Percentiles rank a stretch among this genome's conserved stretches.
These are phyloP conservation scores for Rutidosis leptorrhynchoides DNA, from an alignment of 129 eudicot genomes.

Conservation along the genomic window DNA sequence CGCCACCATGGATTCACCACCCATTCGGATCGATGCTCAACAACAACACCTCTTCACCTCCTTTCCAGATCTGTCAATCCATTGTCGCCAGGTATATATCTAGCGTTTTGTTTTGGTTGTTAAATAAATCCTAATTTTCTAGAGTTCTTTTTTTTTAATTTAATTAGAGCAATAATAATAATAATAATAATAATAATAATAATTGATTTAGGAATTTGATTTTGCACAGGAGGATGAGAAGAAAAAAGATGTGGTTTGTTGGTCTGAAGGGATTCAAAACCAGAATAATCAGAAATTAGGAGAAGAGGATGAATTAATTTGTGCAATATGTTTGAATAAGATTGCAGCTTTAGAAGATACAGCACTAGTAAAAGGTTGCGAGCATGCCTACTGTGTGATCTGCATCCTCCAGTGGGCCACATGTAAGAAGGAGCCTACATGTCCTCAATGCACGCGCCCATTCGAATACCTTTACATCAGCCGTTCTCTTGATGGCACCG, in stretches of 20 bases:
- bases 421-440: slow-evolving; percentile 65
- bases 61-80: slow-evolving; percentile 46
- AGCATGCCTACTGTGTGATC: slow-evolving; percentile 93
- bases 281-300: slow-evolving; percentile 2
- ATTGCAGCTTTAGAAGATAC: slow-evolving; percentile 78
- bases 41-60: slow-evolving; percentile 33
- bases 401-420: slow-evolving; percentile 94
- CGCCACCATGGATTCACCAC: slow-evolving; percentile 46
- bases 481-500: slow-evolving; percentile 89
- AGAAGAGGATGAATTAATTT: slow-evolving; percentile 51
- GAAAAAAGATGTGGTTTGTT: slow-evolving; percentile 12
- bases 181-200: no score
- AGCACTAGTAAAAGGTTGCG: slow-evolving; percentile 99
- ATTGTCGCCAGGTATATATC: slow-evolving; percentile 29
- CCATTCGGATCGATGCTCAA: slow-evolving; percentile 36
- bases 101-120: no score
- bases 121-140: no score
- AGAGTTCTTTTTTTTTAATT: not conserved
- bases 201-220: slow-evolving; percentile 27
- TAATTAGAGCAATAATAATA: no score
- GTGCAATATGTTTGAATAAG: slow-evolving; percentile 88
- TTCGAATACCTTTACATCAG: slow-evolving; percentile 62
- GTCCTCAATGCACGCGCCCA: slow-evolving; percentile 85
- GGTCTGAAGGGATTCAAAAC: slow-evolving; percentile 12
- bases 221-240: slow-evolving; percentile 18